Conservation (phyloP, 2,329 filamentous ascomycete species). For the Colletotrichum camelliae region DNA sequence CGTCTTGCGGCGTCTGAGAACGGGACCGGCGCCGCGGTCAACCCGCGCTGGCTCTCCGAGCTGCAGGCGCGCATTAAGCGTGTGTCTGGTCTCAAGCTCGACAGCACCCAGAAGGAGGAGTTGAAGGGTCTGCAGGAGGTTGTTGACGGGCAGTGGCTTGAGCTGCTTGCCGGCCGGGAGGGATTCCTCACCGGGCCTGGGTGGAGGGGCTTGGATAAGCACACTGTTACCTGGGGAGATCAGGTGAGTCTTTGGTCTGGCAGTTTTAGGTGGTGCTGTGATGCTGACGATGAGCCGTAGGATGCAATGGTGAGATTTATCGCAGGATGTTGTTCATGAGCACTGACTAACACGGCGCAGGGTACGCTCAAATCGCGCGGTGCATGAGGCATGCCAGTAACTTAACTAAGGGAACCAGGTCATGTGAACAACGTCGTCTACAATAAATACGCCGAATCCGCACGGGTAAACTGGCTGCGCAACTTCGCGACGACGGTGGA, state of each 20-base stretch:
- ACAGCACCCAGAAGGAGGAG: background rate
- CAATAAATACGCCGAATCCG: slow-evolving; percentile 82
- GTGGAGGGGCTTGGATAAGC: slow-evolving; percentile 66
- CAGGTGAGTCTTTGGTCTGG: slow-evolving; percentile 59
- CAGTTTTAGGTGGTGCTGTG: too few species aligned
- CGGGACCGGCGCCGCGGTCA: slow-evolving; percentile 4
- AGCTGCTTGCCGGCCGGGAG: slow-evolving; percentile 74
- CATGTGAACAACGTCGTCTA: slow-evolving; percentile 92
- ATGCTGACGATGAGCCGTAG: background rate
- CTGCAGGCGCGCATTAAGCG: slow-evolving; percentile 27
- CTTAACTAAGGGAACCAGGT: slow-evolving; percentile 24
- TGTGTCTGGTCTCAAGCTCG: background rate
- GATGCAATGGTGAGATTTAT: slow-evolving; percentile 17
- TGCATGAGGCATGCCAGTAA: background rate
- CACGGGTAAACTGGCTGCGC: slow-evolving; percentile 77
- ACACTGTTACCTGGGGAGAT: slow-evolving; percentile 82
- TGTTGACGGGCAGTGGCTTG: slow-evolving; percentile 63
- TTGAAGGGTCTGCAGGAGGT: background rate
- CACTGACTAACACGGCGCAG: slow-evolving; percentile 10
- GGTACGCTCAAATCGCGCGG: background rate
- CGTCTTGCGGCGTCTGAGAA: background rate
- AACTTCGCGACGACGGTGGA: slow-evolving; percentile 72
- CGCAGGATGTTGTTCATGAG: background rate
- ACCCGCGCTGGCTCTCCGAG: slow-evolving; percentile 31
- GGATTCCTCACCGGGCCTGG: slow-evolving; percentile 70